phyloP scores from a whole-genome alignment of 768 basidiomycete genomes.

The Fistulinella prunicolor region DNA sequence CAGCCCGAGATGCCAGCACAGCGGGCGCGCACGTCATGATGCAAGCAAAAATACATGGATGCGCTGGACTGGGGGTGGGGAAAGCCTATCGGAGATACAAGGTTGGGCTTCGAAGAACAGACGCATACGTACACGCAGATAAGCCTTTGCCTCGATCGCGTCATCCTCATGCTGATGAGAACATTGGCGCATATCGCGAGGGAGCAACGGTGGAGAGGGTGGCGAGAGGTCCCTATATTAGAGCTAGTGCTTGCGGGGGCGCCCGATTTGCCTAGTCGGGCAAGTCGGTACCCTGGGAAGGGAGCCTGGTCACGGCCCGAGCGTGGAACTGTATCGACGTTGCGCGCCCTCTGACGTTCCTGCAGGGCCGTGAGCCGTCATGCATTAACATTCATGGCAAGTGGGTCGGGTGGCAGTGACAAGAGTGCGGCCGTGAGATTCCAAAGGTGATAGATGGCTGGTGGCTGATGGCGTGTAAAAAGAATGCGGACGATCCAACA shows the following conservation, averaged over 20 bases:
- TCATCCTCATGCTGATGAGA: not conserved
- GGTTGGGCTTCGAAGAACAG: too few relatives aligned
- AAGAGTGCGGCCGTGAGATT: not conserved
- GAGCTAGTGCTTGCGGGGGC: not conserved
- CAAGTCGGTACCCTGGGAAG: not conserved
- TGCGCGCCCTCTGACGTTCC: too few relatives aligned
- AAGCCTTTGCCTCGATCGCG: not conserved
- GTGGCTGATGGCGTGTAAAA: not conserved
- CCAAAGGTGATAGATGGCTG: not conserved
- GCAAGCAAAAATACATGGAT: too few relatives aligned
- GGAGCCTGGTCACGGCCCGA: too few relatives aligned
- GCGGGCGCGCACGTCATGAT: not conserved
- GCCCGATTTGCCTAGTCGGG: not conserved
- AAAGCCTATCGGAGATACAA: too few relatives aligned
- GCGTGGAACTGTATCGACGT: too few relatives aligned
- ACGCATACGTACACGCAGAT: too few relatives aligned
- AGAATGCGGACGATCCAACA: not conserved
- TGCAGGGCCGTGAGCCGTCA: too few relatives aligned
- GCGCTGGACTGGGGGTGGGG: too few relatives aligned
- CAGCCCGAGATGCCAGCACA: too few relatives aligned
- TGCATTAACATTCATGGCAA: too few relatives aligned
- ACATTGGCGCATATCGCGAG: not conserved
- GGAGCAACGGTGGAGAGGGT: not conserved
- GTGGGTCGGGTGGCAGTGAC: too few relatives aligned
- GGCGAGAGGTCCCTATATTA: not conserved